Percentiles rank a stretch among this genome's conserved stretches.
Conservation (phyloP, 441 rosid species). For the Codiaeum variegatum region DNA sequence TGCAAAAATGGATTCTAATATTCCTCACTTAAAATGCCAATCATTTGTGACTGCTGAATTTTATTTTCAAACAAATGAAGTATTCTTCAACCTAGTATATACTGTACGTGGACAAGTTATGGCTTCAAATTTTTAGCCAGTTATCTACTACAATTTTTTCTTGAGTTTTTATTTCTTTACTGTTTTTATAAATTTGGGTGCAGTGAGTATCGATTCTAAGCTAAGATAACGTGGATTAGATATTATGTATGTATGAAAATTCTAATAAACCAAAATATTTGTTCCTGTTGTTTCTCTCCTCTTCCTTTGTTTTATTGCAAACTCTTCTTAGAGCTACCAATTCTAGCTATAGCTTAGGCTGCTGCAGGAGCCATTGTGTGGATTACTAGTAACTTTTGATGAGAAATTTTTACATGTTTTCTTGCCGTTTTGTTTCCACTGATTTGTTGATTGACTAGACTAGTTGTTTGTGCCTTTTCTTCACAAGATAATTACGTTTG, state of each 20-base stretch:
- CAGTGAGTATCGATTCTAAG: not conserved
- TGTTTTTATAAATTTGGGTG: not conserved
- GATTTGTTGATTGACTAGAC: not conserved
- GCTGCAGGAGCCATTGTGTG: not conserved
- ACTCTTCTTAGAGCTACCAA: slow-evolving; percentile 4
- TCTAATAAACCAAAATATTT: not conserved
- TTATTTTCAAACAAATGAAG: not conserved
- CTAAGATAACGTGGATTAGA: not conserved
- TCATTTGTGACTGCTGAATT: not conserved
- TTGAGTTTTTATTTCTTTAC: not conserved
- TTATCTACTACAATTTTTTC: not conserved
- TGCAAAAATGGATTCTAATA: not conserved
- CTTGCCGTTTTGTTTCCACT: not conserved
- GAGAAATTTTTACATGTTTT: slow-evolving; percentile 2
- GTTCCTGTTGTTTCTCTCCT: not conserved
- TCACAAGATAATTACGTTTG: slow-evolving; percentile 7
- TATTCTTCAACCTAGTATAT: not conserved
- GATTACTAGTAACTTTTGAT: not conserved
- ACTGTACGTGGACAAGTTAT: not conserved
- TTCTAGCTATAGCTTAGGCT: slow-evolving; percentile 5
- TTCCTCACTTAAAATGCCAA: not conserved
- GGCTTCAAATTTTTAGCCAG: slow-evolving; percentile 3
- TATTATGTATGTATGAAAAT: not conserved
- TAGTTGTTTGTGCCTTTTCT: slow-evolving; percentile 2
- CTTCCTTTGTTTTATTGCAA: not conserved